A percentile compares a stretch with the other conserved stretches of the same genome.
Evolutionary conservation across 2,329 filamentous ascomycete species (phyloP).

Genomic region (Coniochaeta hoffmannii): DNA sequence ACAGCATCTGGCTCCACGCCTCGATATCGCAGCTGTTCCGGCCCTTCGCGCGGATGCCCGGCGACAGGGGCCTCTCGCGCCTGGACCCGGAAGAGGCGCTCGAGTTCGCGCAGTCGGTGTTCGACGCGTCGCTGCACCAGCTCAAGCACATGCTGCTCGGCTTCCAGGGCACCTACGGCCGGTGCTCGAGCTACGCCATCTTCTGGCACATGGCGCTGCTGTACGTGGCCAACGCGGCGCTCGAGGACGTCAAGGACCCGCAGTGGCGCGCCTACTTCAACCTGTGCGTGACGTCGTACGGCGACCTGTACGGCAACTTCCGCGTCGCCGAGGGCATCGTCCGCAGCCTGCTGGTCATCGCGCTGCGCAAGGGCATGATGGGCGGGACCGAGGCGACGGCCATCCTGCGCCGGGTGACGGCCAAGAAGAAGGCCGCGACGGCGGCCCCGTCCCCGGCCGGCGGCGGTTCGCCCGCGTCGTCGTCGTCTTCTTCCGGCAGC

Average conservation of each 20-base stretch:
- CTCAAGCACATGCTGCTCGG: conserved; percentile 12
- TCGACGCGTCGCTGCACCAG: conserved; percentile 11
- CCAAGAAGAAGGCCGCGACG: neutral
- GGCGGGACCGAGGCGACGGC: neutral
- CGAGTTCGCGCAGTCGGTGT: neutral
- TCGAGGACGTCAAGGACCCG: conserved; percentile 4
- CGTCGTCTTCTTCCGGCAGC: neutral
- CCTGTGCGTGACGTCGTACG: neutral
- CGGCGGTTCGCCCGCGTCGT: too few species aligned
- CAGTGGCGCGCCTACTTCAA: neutral
- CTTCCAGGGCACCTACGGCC: conserved; percentile 6
- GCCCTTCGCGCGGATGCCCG: conserved; percentile 4
- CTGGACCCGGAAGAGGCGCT: neutral
- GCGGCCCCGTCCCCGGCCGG: too few species aligned
- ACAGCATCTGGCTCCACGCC: conserved; percentile 9
- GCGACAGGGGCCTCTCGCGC: neutral
- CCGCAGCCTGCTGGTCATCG: neutral
- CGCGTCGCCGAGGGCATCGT: neutral
- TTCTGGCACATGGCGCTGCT: conserved; percentile 21
- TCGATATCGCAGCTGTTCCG: conserved; percentile 12
- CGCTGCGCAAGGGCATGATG: neutral
- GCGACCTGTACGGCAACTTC: neutral
- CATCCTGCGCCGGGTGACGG: neutral
- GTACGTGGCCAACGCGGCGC: conserved; percentile 21
- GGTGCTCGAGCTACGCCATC: conserved; percentile 10